phyloP scores from a whole-genome alignment of 352 stramenopile species.

The Pythium biforme region DNA sequence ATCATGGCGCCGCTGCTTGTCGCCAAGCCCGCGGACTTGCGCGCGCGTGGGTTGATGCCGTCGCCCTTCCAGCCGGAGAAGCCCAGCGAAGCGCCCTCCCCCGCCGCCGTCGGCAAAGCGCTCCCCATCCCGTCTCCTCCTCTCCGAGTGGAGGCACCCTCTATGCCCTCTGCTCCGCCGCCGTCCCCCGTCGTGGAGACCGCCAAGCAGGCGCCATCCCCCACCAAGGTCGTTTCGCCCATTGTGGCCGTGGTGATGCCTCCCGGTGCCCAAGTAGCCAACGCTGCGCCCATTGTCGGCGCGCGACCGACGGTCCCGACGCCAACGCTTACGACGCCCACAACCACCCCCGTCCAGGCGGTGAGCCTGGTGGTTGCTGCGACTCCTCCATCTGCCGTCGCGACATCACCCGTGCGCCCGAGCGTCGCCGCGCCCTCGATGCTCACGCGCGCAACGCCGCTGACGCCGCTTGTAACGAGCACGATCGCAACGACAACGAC shows the following conservation, averaged over 20 bases:
- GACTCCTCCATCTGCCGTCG: background rate
- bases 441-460: background rate
- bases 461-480: background rate
- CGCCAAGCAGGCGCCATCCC: background rate
- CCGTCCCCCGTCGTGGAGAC: background rate
- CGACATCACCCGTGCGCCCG: background rate
- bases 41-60: conserved; percentile 17
- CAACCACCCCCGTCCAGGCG: background rate
- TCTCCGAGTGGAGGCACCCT: no score
- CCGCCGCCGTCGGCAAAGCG: conserved; percentile 5
- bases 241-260: background rate
- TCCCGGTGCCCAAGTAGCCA: conserved; percentile 9
- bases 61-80: conserved; percentile 11
- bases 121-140: no score
- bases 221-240: background rate
- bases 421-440: background rate
- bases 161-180: background rate
- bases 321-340: background rate
- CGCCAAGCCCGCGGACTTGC: conserved; percentile 6
- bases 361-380: background rate
- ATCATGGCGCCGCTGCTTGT: conserved; percentile 23
- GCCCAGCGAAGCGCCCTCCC: conserved; percentile 4
- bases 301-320: background rate
- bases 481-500: background rate
- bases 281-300: conserved; percentile 14